Base-by-base conservation (phyloP, 2,329 filamentous ascomycete species). In the Chaetomium sp. region DNA sequence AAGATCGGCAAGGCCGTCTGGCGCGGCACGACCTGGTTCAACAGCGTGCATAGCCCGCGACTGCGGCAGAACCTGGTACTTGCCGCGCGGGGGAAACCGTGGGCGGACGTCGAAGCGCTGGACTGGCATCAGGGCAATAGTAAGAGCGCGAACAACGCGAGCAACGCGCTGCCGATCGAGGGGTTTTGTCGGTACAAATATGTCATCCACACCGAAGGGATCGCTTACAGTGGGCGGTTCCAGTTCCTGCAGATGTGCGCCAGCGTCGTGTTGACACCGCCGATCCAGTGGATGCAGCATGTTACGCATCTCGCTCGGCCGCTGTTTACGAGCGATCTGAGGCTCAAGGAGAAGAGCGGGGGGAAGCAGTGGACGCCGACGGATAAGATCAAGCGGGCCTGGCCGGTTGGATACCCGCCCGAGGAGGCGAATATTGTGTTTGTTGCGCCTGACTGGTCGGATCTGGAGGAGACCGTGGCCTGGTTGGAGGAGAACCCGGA, bases 21-120 rank as follows among this genome's bases (percentile, higher is more conserved):
- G 79, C 72, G 79, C 55, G 78, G 78, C 10, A 80, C 78, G 4
- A 64, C 71, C 5, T 75, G 73, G 71, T 80, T 76, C 71, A 78
- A 75, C 69, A 71, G 70, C 61, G 68, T 72, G 57, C 68, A 71
- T 61, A 71, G 71, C 52, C 71, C 70, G 0, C 71, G 69, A 0
- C 61, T 73, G 50, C 71, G 76, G 11, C 70, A 73, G 46, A 70
- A 75, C 50, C 71, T 78, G 2, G 55, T 78, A 0, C 56, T 57
- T 0, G 62, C 58, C 4, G 63, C 73, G 9, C 66, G 68, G 34
- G 69, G 61, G 19, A 66, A 72, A 53, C 59, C 63, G 5, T 80
- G 78, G 77, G 76, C 78, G 1, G 77, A 80, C 65, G 70, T 79
- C 2, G 68, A 76, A 62, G 58, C 71, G 5, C 67, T 79, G 10